Percentiles rank a stretch among this genome's conserved stretches.
Conservation (phyloP, 441 rosid genomes). For the Geranium incanum region DNA sequence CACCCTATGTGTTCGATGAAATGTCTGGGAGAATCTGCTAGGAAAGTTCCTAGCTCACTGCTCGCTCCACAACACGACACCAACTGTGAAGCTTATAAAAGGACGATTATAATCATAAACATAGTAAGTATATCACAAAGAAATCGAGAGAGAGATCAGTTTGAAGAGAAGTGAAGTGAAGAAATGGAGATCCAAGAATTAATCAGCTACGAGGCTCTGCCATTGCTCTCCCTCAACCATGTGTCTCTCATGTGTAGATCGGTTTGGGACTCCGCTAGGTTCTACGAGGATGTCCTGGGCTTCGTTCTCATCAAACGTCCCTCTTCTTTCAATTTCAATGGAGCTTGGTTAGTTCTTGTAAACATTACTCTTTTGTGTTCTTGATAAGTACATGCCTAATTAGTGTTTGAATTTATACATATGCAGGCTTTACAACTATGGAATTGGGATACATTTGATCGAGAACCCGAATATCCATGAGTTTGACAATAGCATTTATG, state of each 20-base stretch:
- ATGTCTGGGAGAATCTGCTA: constrained; percentile 28
- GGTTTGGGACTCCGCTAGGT: constrained; percentile 40
- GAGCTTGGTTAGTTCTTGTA: constrained; percentile 44
- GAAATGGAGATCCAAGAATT: constrained; percentile 40
- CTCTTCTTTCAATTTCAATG: constrained; percentile 67
- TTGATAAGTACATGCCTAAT: too few species aligned
- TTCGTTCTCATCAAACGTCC: constrained; percentile 60
- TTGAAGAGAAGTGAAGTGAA: neutral
- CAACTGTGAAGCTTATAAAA: constrained; percentile 23
- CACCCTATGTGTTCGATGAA: constrained; percentile 16
- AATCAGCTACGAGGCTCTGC: constrained; percentile 33
- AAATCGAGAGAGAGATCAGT: neutral
- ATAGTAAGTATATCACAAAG: constrained; percentile 7
- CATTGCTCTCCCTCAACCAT: constrained; percentile 56
- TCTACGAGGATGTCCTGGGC: constrained; percentile 55
- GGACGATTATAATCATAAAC: constrained; percentile 7
- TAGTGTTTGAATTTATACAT: neutral
- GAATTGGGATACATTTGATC: constrained; percentile 46
- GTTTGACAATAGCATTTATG: constrained; percentile 3
- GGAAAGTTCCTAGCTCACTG: constrained; percentile 46
- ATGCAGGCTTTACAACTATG: constrained; percentile 48
- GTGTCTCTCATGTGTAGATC: constrained; percentile 41
- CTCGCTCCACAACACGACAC: neutral
- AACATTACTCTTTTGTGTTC: neutral
- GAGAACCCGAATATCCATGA: constrained; percentile 10